phyloP scores from a whole-genome alignment of 2,329 filamentous ascomycete genomes.

The Fusarium protoensiforme region DNA sequence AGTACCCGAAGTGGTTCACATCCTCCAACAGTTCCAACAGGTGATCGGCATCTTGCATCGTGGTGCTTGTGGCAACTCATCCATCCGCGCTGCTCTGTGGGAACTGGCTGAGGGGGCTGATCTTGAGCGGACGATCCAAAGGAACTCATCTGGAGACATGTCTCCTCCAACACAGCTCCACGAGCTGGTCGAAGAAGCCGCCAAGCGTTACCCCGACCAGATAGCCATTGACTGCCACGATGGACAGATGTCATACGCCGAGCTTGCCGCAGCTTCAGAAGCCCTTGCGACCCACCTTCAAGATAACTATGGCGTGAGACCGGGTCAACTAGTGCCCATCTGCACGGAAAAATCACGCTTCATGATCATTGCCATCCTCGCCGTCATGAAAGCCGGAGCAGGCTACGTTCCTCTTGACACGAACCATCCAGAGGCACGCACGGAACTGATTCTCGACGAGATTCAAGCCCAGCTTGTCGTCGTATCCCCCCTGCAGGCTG shows the following conservation, averaged over 20 bases:
- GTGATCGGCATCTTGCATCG: not conserved
- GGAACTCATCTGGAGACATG: not conserved
- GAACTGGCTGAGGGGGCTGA: not conserved
- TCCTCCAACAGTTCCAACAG: not conserved
- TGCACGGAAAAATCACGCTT: not conserved
- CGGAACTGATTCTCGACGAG: not conserved
- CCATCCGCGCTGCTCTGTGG: not conserved
- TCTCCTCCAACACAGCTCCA: not conserved
- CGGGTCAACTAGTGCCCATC: not conserved
- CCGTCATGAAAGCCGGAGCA: not conserved
- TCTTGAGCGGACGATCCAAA: not conserved
- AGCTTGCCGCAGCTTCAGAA: not conserved
- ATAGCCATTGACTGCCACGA: not conserved
- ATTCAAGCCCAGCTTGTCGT: not conserved
- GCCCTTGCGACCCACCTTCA: not conserved
- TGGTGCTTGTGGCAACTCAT: not conserved
- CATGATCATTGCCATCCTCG: not conserved
- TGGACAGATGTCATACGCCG: not conserved
- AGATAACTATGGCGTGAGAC: not conserved
- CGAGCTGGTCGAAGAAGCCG: not conserved
- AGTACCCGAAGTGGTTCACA: not conserved
- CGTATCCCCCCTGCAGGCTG: not conserved
- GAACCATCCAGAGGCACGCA: not conserved
- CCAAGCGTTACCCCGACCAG: not conserved
- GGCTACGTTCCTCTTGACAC: not conserved